Conservation (phyloP, 805 yeast species). For the Naumovozyma baii region DNA sequence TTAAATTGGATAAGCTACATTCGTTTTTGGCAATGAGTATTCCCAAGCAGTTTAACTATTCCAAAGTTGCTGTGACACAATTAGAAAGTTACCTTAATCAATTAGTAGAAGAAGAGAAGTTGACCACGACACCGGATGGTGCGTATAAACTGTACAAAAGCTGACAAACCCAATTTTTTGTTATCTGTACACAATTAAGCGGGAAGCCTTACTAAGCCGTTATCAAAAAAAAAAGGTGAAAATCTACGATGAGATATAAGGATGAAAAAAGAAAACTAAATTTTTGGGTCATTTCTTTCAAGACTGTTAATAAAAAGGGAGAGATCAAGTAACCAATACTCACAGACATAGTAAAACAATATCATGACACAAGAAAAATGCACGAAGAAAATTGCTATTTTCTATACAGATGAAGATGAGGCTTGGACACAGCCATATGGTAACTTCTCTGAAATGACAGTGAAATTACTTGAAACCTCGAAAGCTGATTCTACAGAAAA, state of each 20-base stretch:
- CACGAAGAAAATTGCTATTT: constrained; percentile 16
- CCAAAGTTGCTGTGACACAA: constrained; percentile 8
- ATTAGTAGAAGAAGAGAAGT: constrained; percentile 14
- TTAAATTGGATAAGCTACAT: constrained; percentile 42
- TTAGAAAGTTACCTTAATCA: constrained; percentile 9
- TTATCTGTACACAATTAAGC: too few species aligned
- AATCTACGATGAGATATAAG: too few species aligned
- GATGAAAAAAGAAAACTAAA: too few species aligned
- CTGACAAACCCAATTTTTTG: too few species aligned
- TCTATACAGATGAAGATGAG: constrained; percentile 19
- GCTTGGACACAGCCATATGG: constrained; percentile 21
- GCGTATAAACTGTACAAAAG: constrained; percentile 8
- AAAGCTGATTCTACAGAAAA: constrained; percentile 4
- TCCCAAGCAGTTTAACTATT: constrained; percentile 37
- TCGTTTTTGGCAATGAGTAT: constrained; percentile 46
- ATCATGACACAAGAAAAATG: neutral
- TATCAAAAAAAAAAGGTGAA: too few species aligned
- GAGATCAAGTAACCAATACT: neutral
- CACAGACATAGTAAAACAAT: too few species aligned
- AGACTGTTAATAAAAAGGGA: too few species aligned
- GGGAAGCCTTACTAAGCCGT: neutral
- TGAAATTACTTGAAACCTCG: constrained; percentile 11
- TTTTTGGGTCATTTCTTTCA: too few species aligned
- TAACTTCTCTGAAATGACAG: constrained; percentile 22
- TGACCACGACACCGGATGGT: constrained; percentile 10